A percentile compares a stretch with the other conserved stretches of the same genome.
Evolutionary conservation across 345 rosid species (phyloP).

Genomic region (Eucalyptus grandis): DNA sequence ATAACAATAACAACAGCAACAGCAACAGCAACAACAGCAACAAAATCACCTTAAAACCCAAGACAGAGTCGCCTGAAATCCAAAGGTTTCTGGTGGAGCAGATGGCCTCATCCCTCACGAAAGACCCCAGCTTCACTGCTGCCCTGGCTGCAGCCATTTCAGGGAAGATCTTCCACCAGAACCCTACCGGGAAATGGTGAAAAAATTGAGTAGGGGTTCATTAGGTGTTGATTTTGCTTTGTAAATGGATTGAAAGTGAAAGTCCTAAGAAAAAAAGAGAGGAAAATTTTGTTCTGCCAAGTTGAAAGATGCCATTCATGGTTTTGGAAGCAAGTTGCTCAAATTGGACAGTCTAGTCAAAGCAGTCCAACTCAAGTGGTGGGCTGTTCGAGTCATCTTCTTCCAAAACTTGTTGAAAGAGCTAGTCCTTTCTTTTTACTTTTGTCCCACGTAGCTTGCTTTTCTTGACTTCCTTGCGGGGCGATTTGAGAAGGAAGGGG

Average conservation of each 20-base stretch:
- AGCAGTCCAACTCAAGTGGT: not conserved
- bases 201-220: not conserved
- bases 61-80: constrained; percentile 41
- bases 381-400: not conserved
- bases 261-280: not conserved
- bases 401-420: not conserved
- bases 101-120: constrained; percentile 89
- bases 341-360: not conserved
- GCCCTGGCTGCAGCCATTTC: constrained; percentile 95
- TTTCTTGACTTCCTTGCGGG: not conserved
- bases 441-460: not conserved
- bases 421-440: not conserved
- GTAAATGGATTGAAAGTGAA: not conserved
- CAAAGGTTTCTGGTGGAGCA: constrained; percentile 75
- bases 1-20: not conserved
- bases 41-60: constrained; percentile 1
- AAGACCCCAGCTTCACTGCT: constrained; percentile 90
- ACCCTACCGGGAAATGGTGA: constrained; percentile 23
- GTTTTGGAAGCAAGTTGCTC: not conserved
- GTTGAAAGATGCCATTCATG: not conserved
- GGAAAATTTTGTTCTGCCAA: not conserved
- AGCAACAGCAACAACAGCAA: not conserved
- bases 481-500: not conserved
- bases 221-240: not conserved
- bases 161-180: constrained; percentile 59